Conservation (phyloP, 208 protist genomes). For the Trypanosoma brucei region DNA sequence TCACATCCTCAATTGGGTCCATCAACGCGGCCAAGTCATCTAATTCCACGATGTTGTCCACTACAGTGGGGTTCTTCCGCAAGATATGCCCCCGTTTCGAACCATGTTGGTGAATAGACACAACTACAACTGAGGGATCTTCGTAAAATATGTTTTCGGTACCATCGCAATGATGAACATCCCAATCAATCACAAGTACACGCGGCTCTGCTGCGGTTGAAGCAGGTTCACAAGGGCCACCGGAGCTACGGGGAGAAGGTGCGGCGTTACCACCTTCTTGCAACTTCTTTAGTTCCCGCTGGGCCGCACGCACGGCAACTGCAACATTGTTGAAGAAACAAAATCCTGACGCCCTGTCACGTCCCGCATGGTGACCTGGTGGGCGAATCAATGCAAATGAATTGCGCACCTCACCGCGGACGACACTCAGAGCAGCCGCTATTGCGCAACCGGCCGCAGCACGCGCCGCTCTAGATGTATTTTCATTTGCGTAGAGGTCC, state of each 20-base stretch:
- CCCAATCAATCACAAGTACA: slow-evolving; percentile 93
- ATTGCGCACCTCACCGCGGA: slow-evolving; percentile 55
- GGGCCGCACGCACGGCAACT: slow-evolving; percentile 77
- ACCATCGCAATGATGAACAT: slow-evolving; percentile 94
- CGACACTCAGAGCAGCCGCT: slow-evolving; percentile 57
- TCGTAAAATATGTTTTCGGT: slow-evolving; percentile 92
- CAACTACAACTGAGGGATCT: slow-evolving; percentile 87
- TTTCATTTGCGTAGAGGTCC: slow-evolving; percentile 69
- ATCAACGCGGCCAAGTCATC: slow-evolving; percentile 20
- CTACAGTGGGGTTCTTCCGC: slow-evolving; percentile 32
- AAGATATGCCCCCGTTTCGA: slow-evolving; percentile 61
- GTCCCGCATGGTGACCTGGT: slow-evolving; percentile 79
- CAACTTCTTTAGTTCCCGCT: slow-evolving; percentile 32
- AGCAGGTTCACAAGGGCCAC: not conserved
- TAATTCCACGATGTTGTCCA: slow-evolving; percentile 15
- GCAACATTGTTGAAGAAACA: slow-evolving; percentile 93
- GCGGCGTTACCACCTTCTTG: not conserved
- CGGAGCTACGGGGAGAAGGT: too few species aligned
- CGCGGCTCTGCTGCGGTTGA: slow-evolving; percentile 19
- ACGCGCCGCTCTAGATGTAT: slow-evolving; percentile 60
- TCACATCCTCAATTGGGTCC: slow-evolving; percentile 4
- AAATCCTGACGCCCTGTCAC: slow-evolving; percentile 67
- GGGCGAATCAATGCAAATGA: slow-evolving; percentile 86
- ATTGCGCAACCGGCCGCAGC: slow-evolving; percentile 68
- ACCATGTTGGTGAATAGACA: slow-evolving; percentile 92